Evolutionary conservation across 805 yeast genomes (phyloP).

Genomic region (Cyberlindnera mrakii): DNA sequence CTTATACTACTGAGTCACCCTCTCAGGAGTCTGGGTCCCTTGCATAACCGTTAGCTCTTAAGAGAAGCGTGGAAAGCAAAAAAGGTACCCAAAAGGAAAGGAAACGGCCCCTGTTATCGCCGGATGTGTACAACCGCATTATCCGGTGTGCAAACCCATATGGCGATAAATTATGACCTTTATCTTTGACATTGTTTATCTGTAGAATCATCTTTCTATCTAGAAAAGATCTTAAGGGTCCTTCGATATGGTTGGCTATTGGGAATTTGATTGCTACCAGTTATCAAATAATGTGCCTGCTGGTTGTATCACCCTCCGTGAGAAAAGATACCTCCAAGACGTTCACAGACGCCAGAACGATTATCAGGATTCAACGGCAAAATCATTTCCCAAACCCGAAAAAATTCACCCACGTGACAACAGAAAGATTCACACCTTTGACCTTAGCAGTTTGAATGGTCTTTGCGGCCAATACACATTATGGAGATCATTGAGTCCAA

Average conservation of each 20-base stretch:
- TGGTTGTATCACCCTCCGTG: constrained; percentile 32
- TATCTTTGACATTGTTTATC: no score
- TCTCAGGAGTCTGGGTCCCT: no score
- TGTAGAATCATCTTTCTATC: no score
- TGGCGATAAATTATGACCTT: no score
- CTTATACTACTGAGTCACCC: no score
- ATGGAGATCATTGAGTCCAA: constrained; percentile 86
- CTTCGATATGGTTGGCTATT: constrained; percentile 2
- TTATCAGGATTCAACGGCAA: neutral
- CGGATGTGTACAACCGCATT: no score
- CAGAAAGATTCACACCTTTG: constrained; percentile 73
- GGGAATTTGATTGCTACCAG: constrained; percentile 1
- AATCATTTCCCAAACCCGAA: constrained; percentile 75
- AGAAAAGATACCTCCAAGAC: constrained; percentile 67
- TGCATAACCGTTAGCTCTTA: no score
- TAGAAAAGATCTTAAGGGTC: constrained; percentile 19
- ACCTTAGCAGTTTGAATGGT: constrained; percentile 46
- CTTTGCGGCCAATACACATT: constrained; percentile 48
- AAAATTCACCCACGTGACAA: constrained; percentile 79
- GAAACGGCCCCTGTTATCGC: no score
- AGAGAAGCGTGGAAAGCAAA: no score
- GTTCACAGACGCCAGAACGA: constrained; percentile 23
- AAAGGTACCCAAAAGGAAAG: no score
- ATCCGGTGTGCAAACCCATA: no score
- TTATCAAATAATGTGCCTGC: constrained; percentile 7